Base-by-base conservation (phyloP, 768 basidiomycete species). In the Lactarius vividus region DNA sequence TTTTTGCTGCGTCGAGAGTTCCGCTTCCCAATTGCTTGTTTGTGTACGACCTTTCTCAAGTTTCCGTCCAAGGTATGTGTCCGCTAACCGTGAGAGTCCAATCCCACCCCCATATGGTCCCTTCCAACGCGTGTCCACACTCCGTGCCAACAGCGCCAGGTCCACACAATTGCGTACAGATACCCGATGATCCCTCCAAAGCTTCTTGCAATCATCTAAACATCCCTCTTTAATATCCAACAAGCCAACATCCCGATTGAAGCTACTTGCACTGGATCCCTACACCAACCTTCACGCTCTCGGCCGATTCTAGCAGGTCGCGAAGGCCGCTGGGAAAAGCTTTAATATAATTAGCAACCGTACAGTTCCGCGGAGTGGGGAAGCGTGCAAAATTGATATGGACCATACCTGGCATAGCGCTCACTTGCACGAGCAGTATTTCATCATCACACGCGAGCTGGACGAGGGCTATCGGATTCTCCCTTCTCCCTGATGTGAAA, bases 381-480 rank as follows among this genome's bases (percentile, higher is more conserved):
- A 61, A 33, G 68, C 13, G 57, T 1, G n/a, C 2, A 28, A 42
- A 26, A 16, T 28, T 33, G 55, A 13, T 20, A 20, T 8, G 26
- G 11, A n/a, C 70, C 64, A 61, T 72, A 81, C 82, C 71, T 71
- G 63, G 58, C 88, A 92, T 92, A 39, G 78, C 77, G 62, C 78
- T 82, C 60, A 92, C 71, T 68, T 93, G 91, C 7, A 92, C 73
- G 4, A 93, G 83, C 31, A 88, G 75, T 28, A 91, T 83, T 15
- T 74, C 78, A 4, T 84, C 73, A 4, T 76, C 71, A 67, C 79
- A 85, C 2, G 89, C 87, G 20, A 93, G 81, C 73, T 94, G 91
- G 4, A 93, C 80, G 28, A 93, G 80, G 3, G 92, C 85, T 23
- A 90, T 86, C 28, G 81, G 88, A 72, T 92, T 89, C 74, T 87